phyloP scores from a whole-genome alignment of 1,284 basidiomycete species.

The Ceratobasidium sp. region DNA sequence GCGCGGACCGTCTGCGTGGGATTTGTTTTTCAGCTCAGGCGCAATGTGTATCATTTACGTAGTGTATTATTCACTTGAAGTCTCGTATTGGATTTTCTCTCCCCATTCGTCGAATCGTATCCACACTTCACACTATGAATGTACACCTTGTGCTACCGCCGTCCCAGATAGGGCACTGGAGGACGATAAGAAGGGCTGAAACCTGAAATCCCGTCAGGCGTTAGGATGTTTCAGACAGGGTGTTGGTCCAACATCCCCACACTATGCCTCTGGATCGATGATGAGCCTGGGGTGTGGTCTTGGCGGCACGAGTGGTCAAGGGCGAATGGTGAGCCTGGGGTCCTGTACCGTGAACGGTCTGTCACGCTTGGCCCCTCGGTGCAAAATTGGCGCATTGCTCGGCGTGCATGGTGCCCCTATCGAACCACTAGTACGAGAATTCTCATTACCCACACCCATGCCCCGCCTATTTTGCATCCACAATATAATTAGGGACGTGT shows the following conservation, averaged over 20 bases:
- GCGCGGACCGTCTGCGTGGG: constrained; percentile 36
- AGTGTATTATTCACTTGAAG: constrained; percentile 24
- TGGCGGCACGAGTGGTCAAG: neutral
- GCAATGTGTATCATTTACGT: constrained; percentile 37
- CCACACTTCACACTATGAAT: neutral
- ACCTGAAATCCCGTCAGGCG: neutral
- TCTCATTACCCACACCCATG: too few species aligned
- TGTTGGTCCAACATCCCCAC: neutral
- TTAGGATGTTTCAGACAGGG: neutral
- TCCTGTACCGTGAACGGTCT: neutral
- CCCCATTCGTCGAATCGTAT: neutral
- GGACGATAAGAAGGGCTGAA: neutral
- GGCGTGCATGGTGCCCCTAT: neutral
- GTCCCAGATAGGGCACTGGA: neutral
- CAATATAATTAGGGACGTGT: constrained; percentile 9
- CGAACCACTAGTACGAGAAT: neutral
- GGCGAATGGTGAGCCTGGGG: neutral
- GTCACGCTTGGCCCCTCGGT: neutral
- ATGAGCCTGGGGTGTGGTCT: neutral
- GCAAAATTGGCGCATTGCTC: constrained; percentile 10
- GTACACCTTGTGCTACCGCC: neutral
- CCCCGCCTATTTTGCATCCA: neutral
- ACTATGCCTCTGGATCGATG: neutral
- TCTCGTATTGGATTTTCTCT: neutral
- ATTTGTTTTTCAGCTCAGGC: constrained; percentile 23